Base-by-base conservation (phyloP, 768 basidiomycete species). In the Serpula lacrymans region DNA sequence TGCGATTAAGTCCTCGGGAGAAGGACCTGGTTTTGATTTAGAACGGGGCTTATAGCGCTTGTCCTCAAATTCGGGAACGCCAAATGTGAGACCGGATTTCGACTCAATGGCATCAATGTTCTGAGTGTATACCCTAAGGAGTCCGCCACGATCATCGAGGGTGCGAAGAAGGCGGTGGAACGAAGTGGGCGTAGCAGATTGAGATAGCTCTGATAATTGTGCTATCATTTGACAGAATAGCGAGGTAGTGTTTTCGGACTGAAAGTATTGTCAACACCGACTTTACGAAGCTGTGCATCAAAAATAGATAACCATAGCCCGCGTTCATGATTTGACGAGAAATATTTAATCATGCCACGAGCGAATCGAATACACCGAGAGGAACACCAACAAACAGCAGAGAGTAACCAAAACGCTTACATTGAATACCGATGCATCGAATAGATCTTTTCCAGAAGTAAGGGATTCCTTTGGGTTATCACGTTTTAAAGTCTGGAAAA, bases 151-250 rank as follows among this genome's bases (percentile, higher is more conserved):
- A 45, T 82, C 74, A 53, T 94, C 88, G 22, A 94, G 77, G 22
- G 72, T 55, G 30, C 82, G 83, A 22, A 95, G 77, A 18, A 88
- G 65, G 9, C 71, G 63, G 57, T 95, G 92, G 53, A 94, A 94
- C 1, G 81, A 68, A 3, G 92, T 93, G 6, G 92, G 91, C 45
- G 72, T 54, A 12, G 90, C 88, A 3, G 74, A 69, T 39, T 77
- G 69, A 1, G 91, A 84, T 18, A 91, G 68, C 46, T 76, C 74
- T 24, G 87, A 85, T 6, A 95, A 70, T 41, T 78, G 81, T 26
- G 87, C 88, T 48, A 94, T 89, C 90, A 92, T 92, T 59, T 86
- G 86, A 62, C 83, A 90, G 60, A 86, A 94, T 23, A 85, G 65
- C 20, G 80, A 74, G 5, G 86, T 90, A 17, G 77, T 86, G 49